Conservation (phyloP, 2,329 filamentous ascomycete species). For the Apiospora kogelbergensis region DNA sequence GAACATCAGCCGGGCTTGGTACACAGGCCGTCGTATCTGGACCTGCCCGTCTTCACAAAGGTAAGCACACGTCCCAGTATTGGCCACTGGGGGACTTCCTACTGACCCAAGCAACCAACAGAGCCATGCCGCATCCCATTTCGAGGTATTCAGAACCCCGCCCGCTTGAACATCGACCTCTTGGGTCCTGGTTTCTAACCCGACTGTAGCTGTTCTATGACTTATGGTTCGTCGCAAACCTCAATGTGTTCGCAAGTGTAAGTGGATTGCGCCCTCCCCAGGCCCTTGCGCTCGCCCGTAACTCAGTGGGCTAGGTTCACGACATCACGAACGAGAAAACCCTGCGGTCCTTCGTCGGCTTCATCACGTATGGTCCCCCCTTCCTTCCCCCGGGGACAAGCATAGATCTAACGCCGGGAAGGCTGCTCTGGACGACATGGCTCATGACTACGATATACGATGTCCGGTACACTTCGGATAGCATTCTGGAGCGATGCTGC, state of each 20-base stretch:
- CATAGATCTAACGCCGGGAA: slow-evolving; percentile 18
- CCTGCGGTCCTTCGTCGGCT: slow-evolving; percentile 49
- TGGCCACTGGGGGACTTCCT: slow-evolving; percentile 9
- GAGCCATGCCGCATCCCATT: slow-evolving; percentile 24
- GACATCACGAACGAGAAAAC: slow-evolving; percentile 24
- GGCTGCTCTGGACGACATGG: slow-evolving; percentile 69
- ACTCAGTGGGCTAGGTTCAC: slow-evolving; percentile 21
- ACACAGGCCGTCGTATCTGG: slow-evolving; percentile 8
- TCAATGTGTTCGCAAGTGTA: slow-evolving; percentile 59
- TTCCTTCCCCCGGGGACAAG: background rate
- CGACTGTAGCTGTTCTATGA: slow-evolving; percentile 55
- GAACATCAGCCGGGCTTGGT: background rate
- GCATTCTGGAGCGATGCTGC: slow-evolving; percentile 59
- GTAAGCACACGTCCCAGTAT: background rate
- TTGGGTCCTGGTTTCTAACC: background rate
- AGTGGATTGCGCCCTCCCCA: slow-evolving; percentile 14
- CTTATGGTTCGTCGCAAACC: slow-evolving; percentile 63
- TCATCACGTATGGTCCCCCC: slow-evolving; percentile 39
- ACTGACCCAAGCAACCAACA: slow-evolving; percentile 11
- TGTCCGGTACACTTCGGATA: slow-evolving; percentile 64
- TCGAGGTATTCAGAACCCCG: slow-evolving; percentile 17
- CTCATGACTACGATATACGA: slow-evolving; percentile 64
- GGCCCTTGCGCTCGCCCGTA: background rate
- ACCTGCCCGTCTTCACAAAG: background rate
- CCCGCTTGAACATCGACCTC: too few relatives aligned